Evolutionary conservation across 225 moss, liverwort and hornwort species (phyloP), one percentile per base, ranked within the genome.

Genomic region (Straminergon stramineum): DNA sequence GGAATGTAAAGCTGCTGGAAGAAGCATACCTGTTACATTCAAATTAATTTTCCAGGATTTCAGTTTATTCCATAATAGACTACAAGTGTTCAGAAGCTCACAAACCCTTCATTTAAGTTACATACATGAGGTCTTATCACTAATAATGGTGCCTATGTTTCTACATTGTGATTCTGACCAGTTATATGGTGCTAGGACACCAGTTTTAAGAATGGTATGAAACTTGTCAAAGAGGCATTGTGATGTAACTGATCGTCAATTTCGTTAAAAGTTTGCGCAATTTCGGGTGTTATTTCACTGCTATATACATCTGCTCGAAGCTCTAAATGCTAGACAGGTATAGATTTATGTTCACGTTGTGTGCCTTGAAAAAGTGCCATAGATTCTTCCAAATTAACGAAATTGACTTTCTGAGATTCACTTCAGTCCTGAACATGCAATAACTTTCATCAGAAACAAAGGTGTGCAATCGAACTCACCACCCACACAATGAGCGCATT

Each of bases 1-100:
- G 95, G 91, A 48, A 93, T 92, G 79, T 71, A 81, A 23, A 95
- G 92, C 86, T 96, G 95, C 1, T 95, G 93, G 82, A 95, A 95
- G 86, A 95, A 96, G 89, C 95, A 96, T 52, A 95, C 84, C 91
- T 95, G 75, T 31, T 73, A 56, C 81, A 85, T 67, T 67, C 68
- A 68, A 89, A 57, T 57, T n/a, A 23, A 4, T n/a, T 57, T 79
- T 79, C n/a, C 1, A 53, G 37, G 8, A 69, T 48, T 55, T 68
- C 39, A 56, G 11, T 60, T 35, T 16, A 48, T 75, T 37, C 27
- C 17, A n/a, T 17, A 3, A 32, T n/a, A 31, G 19, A 76, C 21
- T 11, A 79, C 24, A 79, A 56, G 37, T 35, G 0, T 79, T 4
- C 79, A 37, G 24, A 53, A 79, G 12, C 79, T 79, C 26, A n/a